Percentiles rank a stretch among this genome's conserved stretches.
phyloP scores from a whole-genome alignment of 2,329 filamentous ascomycete genomes.

The Fusarium chlamydosporum region DNA sequence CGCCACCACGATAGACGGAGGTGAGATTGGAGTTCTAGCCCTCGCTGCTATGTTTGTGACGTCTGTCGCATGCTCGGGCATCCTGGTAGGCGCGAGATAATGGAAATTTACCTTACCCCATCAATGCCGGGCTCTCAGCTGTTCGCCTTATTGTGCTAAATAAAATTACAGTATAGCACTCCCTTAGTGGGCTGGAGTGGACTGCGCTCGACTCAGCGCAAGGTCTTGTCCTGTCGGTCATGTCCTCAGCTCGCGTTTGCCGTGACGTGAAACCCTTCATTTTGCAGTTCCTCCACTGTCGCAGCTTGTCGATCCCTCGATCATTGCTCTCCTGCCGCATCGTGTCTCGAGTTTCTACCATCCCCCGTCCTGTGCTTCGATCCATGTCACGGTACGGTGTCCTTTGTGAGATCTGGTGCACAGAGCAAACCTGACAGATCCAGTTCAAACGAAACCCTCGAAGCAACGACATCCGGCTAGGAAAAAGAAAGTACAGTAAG shows the following conservation, averaged over 20 bases:
- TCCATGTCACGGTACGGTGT: slow-evolving; percentile 46
- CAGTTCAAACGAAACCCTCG: slow-evolving; percentile 41
- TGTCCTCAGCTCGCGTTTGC: slow-evolving; percentile 47
- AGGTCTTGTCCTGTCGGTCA: slow-evolving; percentile 32
- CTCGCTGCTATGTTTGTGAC: slow-evolving; percentile 24
- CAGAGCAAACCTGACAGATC: slow-evolving; percentile 47
- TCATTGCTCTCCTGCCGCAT: slow-evolving; percentile 31
- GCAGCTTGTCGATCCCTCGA: slow-evolving; percentile 32
- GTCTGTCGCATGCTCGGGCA: slow-evolving; percentile 31
- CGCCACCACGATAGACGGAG: slow-evolving; percentile 22
- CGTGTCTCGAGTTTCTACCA: slow-evolving; percentile 40
- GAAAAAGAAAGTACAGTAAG: slow-evolving; percentile 17
- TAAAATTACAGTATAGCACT: slow-evolving; percentile 42
- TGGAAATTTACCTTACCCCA: slow-evolving; percentile 3
- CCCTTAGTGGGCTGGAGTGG: slow-evolving; percentile 13
- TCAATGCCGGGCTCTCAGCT: slow-evolving; percentile 36
- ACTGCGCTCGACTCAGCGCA: slow-evolving; percentile 7
- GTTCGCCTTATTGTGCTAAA: slow-evolving; percentile 38
- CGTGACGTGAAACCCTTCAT: slow-evolving; percentile 49
- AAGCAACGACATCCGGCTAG: slow-evolving; percentile 20
- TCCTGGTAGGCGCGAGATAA: slow-evolving; percentile 26
- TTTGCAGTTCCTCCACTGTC: slow-evolving; percentile 32
- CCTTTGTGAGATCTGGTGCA: slow-evolving; percentile 49
- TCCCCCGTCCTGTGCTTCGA: slow-evolving; percentile 45
- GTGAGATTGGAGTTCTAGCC: slow-evolving; percentile 16